Percentiles rank a stretch among this genome's conserved stretches.
Evolutionary conservation across 345 rosid genomes (phyloP).

Genomic region (Anacardium occidentale): DNA sequence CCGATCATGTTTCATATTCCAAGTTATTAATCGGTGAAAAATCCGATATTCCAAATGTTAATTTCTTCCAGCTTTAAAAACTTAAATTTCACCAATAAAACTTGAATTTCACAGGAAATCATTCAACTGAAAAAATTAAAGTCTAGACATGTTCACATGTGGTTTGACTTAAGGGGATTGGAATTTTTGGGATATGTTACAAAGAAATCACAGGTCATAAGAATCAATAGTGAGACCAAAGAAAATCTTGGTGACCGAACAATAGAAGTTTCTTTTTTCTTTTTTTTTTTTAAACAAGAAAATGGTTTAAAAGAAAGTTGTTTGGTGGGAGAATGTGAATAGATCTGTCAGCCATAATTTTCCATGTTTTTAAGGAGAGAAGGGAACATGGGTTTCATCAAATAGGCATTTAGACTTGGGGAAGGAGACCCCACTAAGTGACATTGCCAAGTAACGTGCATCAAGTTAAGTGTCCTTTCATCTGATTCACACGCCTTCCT

Average conservation of each 20-base stretch:
- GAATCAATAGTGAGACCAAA: conserved; percentile 8
- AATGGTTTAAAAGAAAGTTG: neutral
- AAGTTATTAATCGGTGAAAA: neutral
- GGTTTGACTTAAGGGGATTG: conserved; percentile 14
- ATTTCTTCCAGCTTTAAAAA: neutral
- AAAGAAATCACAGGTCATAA: neutral
- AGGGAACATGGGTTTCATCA: neutral
- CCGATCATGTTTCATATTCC: neutral
- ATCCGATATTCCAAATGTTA: neutral
- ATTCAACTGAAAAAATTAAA: too few species aligned
- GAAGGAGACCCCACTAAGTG: too few species aligned
- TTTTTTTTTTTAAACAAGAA: too few species aligned
- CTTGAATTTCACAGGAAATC: too few species aligned
- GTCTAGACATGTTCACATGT: too few species aligned
- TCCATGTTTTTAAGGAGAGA: neutral
- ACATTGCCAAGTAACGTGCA: neutral
- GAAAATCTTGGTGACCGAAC: neutral
- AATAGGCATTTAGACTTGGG: too few species aligned
- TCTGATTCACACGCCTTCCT: neutral
- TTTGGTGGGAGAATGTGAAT: neutral
- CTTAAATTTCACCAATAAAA: neutral
- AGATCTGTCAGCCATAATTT: neutral
- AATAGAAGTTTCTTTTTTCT: neutral
- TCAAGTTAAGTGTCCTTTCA: neutral
- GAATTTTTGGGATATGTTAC: conserved; percentile 12